phyloP scores from a whole-genome alignment of 371 early-diverging fungal genomes.

The Mucor circinelloides region DNA sequence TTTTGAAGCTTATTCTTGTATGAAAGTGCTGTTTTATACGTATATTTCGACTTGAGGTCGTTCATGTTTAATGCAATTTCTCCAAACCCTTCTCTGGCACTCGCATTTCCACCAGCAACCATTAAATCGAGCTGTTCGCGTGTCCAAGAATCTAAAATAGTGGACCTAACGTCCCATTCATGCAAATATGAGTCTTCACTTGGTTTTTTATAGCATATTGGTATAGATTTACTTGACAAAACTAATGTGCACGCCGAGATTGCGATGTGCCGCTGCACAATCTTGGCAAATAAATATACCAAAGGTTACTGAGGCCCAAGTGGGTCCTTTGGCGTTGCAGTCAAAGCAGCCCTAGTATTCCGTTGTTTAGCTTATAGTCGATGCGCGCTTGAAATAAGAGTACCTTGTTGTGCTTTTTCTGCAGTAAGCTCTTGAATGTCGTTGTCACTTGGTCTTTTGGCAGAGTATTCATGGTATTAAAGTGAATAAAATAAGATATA shows the following conservation, averaged over 20 bases:
- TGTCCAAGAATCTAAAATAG: constrained; percentile 86
- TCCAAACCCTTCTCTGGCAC: constrained; percentile 78
- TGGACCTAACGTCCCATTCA: constrained; percentile 59
- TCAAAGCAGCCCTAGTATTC: constrained; percentile 87
- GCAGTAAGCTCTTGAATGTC: constrained; percentile 71
- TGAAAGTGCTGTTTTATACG: constrained; percentile 66
- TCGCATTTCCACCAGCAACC: constrained; percentile 74
- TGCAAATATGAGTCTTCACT: not conserved
- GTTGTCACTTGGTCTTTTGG: constrained; percentile 33
- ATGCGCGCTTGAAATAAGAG: not conserved
- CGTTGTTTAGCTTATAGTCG: not conserved
- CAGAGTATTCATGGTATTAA: constrained; percentile 10
- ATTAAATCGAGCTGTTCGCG: constrained; percentile 93
- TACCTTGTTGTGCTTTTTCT: constrained; percentile 80
- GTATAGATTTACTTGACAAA: constrained; percentile 83
- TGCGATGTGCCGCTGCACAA: constrained; percentile 95
- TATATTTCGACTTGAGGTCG: constrained; percentile 85
- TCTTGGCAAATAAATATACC: constrained; percentile 98
- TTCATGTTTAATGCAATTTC: constrained; percentile 55
- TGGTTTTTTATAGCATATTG: not conserved
- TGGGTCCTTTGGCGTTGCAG: constrained; percentile 94
- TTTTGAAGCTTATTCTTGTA: constrained; percentile 79
- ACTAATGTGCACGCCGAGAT: constrained; percentile 93
- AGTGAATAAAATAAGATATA: not conserved
- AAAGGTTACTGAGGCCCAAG: constrained; percentile 96